phyloP scores from a whole-genome alignment of 257 asterid genomes.

The Schizonepeta tenuifolia region DNA sequence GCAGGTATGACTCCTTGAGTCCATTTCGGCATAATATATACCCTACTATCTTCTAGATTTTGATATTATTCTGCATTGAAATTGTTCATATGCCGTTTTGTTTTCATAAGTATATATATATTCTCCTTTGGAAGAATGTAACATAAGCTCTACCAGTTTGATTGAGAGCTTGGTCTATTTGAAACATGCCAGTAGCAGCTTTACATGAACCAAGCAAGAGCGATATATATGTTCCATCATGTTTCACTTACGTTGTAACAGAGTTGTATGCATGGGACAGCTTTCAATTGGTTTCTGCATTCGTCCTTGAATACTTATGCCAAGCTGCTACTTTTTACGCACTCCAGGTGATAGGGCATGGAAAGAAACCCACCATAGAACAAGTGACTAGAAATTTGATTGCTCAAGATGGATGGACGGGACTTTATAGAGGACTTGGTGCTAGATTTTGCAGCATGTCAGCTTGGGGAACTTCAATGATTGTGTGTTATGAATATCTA shows the following conservation, averaged over 20 bases:
- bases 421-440: conserved; percentile 89
- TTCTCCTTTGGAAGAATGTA: background rate
- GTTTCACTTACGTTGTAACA: background rate
- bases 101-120: too few relatives aligned
- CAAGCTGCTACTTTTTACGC: conserved; percentile 27
- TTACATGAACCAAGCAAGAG: background rate
- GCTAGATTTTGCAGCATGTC: conserved; percentile 96
- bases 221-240: background rate
- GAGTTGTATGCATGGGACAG: background rate
- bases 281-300: background rate
- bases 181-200: background rate
- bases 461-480: conserved; percentile 99
- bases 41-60: too few relatives aligned
- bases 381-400: conserved; percentile 73
- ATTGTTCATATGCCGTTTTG: background rate
- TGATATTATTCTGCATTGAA: background rate
- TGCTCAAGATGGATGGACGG: conserved; percentile 93
- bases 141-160: background rate
- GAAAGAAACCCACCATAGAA: conserved; percentile 63
- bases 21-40: background rate
- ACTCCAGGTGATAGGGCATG: conserved; percentile 77
- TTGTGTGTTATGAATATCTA: conserved; percentile 85
- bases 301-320: conserved; percentile 6
- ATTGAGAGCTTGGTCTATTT: background rate
- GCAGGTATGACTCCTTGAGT: conserved; percentile 50